Evolutionary conservation across 108 stramenopile species (phyloP).

Genomic region (Nannochloropsis salina): DNA sequence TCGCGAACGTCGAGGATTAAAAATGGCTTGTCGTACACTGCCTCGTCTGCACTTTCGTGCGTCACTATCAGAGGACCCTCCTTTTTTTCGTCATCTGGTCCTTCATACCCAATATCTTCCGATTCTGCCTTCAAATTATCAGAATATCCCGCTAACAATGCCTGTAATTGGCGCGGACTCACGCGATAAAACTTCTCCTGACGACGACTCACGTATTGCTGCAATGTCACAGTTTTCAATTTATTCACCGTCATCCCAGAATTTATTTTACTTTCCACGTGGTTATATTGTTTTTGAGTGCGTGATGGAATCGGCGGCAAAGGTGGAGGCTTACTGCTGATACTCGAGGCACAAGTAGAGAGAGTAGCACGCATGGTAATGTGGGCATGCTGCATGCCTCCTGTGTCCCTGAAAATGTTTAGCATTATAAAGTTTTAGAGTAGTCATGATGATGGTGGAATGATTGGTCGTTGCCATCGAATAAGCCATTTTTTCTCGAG

Average conservation of each 20-base stretch:
- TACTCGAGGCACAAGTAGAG: not conserved
- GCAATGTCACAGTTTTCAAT: not conserved
- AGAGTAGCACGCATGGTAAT: too few species aligned
- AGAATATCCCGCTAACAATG: not conserved
- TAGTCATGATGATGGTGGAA: too few species aligned
- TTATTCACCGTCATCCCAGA: not conserved
- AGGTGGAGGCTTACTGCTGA: not conserved
- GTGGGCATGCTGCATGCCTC: too few species aligned
- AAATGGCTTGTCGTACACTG: conserved; percentile 10
- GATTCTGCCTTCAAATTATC: not conserved
- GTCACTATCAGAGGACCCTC: not conserved
- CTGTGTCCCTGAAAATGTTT: too few species aligned
- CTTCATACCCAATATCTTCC: not conserved
- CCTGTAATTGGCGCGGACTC: not conserved
- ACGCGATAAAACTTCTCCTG: conserved; percentile 12
- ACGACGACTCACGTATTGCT: not conserved
- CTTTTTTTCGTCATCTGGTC: not conserved
- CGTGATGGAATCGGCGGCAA: not conserved
- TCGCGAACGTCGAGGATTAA: not conserved
- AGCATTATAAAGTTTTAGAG: too few species aligned
- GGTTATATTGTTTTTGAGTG: not conserved
- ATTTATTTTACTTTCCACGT: not conserved
- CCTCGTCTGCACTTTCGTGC: not conserved
- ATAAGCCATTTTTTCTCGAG: too few species aligned
- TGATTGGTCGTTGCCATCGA: too few species aligned